A percentile compares a stretch with the other conserved stretches of the same genome.
Conservation (phyloP, 352 stramenopile species). For the Aphanomyces euteiches region DNA sequence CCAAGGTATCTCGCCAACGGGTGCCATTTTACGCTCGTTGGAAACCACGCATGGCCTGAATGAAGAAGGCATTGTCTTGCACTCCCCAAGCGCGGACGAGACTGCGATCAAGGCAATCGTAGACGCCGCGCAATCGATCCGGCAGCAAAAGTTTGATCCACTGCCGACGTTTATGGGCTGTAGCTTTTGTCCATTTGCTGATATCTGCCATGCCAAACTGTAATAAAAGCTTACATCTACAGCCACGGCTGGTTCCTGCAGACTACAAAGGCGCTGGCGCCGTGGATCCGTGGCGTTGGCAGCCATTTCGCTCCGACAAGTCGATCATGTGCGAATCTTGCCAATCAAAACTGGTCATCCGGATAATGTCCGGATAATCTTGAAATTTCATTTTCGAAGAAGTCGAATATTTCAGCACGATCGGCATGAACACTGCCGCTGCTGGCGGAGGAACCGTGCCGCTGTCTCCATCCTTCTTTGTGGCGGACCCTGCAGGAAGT, state of each 20-base stretch:
- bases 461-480: conserved; percentile 6
- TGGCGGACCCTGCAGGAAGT: neutral
- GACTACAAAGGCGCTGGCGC: too few species aligned
- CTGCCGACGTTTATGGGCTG: conserved; percentile 61
- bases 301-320: too few species aligned
- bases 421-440: conserved; percentile 5
- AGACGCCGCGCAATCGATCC: conserved; percentile 41
- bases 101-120: conserved; percentile 44
- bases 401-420: neutral
- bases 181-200: conserved; percentile 63
- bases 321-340: neutral
- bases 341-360: neutral
- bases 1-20: conserved; percentile 48
- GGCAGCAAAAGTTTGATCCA: conserved; percentile 47
- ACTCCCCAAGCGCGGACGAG: conserved; percentile 35
- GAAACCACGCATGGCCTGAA: conserved; percentile 26
- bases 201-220: conserved; percentile 45
- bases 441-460: neutral
- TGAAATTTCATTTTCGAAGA: conserved; percentile 11
- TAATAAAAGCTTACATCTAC: neutral
- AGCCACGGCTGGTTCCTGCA: too few species aligned
- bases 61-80: conserved; percentile 44
- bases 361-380: conserved; percentile 6
- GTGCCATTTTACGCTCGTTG: conserved; percentile 62
- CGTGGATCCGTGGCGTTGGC: too few species aligned